Base-by-base conservation (phyloP, 2,329 filamentous ascomycete genomes). In the Cadophora sp. region DNA sequence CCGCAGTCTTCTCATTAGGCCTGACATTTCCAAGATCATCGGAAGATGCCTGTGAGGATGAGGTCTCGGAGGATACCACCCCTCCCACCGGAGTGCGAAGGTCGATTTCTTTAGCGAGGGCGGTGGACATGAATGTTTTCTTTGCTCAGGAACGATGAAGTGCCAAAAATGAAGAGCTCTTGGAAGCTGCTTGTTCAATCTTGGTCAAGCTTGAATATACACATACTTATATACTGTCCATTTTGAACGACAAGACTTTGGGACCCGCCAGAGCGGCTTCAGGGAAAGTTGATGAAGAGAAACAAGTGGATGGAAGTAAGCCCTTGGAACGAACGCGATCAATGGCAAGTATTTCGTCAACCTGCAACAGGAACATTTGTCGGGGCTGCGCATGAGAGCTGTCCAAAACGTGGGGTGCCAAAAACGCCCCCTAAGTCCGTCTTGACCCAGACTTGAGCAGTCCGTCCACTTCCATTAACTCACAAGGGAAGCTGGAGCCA, bases 101-200 rank as follows among this genome's bases (percentile, higher is more conserved):
- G 33, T 65, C 59, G 43, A 65, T 65, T 2, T 62, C 55, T 48
- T 62, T 68, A 2, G 63, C 66, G 27, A 68, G 63, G n/a, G 59
- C 59, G 20, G 66, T 68, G 6, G 66, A 65, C 66, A 68, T 68
- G 20, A 14, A 50, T 48, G 45, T 1, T 16, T 48, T 8, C 30
- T 18, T 18, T 27, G 41, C 14, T 30, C 13, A n/a, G 11, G 14
- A 43, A 20, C 24, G 22, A 24, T 43, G 3, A 11, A 13, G n/a
- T n/a, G 24, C n/a, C 22, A 11, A 59, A 59, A 39, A 56, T 1
- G 4, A 36, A n/a, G n/a, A 3, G 30, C 30, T 39, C 51, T 39
- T 56, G 51, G n/a, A 5, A 11, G 20, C n/a, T 56, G 7, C 48
- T 30, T 27, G 22, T 14, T 14, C 3, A 8, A 51, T 20, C 56